Base-by-base conservation (phyloP, 2,329 filamentous ascomycete species). In the Calycina marina region DNA sequence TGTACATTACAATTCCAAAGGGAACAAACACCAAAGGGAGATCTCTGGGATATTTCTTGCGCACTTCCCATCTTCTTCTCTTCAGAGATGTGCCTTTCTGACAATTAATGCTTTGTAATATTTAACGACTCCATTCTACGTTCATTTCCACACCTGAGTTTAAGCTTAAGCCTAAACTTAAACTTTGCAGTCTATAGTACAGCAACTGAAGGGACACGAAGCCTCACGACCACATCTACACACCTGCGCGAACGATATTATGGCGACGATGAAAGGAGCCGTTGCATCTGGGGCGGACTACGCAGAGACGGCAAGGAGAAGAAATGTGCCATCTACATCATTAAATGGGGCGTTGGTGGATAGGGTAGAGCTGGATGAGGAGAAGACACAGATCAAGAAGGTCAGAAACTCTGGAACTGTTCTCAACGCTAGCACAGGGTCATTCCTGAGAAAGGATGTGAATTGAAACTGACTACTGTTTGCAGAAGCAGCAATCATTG, bases 251-350 rank as follows among this genome's bases (percentile, higher is more conserved):
- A 6, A 30, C 22, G 22, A 20, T 24, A 45, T 39, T n/a, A 54
- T 54, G 51, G 47, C 51, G 39, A 39, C 47, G 18, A 61, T 64
- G 36, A 66, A 62, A 56, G 61, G 64, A 51, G 59, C 62, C 49
- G 58, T 66, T 55, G 69, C 66, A 55, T 72, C 72, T 24, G 72
- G 72, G 56, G 64, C 67, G 49, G 69, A 75, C 46, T 31, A 40
- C 9, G 54, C 65, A 36, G 66, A 74, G 46, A 62, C 63, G 42
- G 60, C 69, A 40, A 63, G 72, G 45, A 59, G 70, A 49, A 68
- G 72, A 48, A 62, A 65, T 48, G 56, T 65, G 34, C 61, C 60
- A 37, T 55, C 57, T 34, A 49, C 51, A 37, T 43, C 57, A 39
- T 44, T 55, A 37, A 44, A 52, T 41, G 51, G 55, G 37, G 47